Evolutionary conservation across 176 grass and related monocot species (phyloP).

Genomic region (Tuctoria greenei): DNA sequence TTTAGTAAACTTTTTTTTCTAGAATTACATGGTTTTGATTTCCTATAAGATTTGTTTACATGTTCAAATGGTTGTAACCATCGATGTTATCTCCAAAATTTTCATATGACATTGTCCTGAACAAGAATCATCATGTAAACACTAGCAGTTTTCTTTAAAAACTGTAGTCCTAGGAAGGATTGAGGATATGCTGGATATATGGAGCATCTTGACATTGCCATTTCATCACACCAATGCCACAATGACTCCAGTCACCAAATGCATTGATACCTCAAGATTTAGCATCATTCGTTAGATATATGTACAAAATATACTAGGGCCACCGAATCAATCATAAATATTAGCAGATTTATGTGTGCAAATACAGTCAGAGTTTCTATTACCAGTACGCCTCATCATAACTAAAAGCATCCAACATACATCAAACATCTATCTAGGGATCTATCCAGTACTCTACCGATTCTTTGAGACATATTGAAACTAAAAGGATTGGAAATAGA

Average conservation of each 20-base stretch:
- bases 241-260: neutral
- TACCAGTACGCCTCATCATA: neutral
- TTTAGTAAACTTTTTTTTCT: slow-evolving; percentile 7
- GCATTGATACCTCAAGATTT: neutral
- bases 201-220: neutral
- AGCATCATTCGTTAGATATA: neutral
- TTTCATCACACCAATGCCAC: neutral
- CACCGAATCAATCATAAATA: neutral
- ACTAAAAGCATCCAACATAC: neutral
- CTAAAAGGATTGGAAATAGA: neutral
- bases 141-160: neutral
- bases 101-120: neutral
- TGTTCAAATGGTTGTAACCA: neutral
- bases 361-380: neutral
- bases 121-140: neutral
- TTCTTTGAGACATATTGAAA: neutral
- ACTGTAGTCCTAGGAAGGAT: neutral
- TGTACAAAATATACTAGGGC: neutral
- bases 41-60: neutral
- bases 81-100: neutral
- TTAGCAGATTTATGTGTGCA: neutral
- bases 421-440: slow-evolving; percentile 13
- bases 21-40: neutral
- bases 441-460: neutral
- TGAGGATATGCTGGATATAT: neutral